These are phyloP conservation scores for Beauveria brongniartii DNA, from an alignment of 2,329 filamentous ascomycete species.

Conservation along the genomic window DNA sequence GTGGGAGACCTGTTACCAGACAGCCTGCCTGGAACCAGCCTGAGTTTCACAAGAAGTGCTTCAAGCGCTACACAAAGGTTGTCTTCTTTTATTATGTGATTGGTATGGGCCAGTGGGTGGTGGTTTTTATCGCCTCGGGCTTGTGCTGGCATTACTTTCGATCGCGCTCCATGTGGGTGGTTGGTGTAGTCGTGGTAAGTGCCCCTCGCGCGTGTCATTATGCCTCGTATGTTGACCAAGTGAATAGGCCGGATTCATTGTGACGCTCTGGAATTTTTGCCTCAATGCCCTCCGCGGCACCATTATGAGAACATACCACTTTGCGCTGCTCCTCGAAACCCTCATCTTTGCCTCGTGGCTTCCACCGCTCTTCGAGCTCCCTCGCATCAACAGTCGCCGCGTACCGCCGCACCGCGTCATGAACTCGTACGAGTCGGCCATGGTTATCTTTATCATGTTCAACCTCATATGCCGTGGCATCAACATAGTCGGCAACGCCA, in stretches of 20 bases:
- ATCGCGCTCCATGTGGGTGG: slow-evolving; percentile 27
- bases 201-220: not conserved
- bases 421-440: slow-evolving; percentile 20
- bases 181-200: not conserved
- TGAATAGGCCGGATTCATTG: slow-evolving; percentile 28
- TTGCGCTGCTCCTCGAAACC: slow-evolving; percentile 28
- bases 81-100: slow-evolving; percentile 30
- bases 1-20: slow-evolving; percentile 30
- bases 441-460: slow-evolving; percentile 25
- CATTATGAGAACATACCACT: slow-evolving; percentile 31
- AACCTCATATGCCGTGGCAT: slow-evolving; percentile 33
- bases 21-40: slow-evolving; percentile 24
- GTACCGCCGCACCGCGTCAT: slow-evolving; percentile 7
- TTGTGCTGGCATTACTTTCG: slow-evolving; percentile 32
- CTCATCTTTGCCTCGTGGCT: slow-evolving; percentile 19
- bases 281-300: slow-evolving; percentile 27
- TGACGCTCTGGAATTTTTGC: slow-evolving; percentile 26
- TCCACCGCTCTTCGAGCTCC: slow-evolving; percentile 2
- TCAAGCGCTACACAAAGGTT: slow-evolving; percentile 28
- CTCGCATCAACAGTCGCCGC: not conserved
- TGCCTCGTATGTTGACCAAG: not conserved
- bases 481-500: slow-evolving; percentile 30
- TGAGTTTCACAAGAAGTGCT: slow-evolving; percentile 34
- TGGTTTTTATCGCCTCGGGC: slow-evolving; percentile 27
- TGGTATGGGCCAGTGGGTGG: slow-evolving; percentile 29